These are phyloP conservation scores for Leccinum disarticulatum DNA, from an alignment of 768 basidiomycete genomes.

Conservation along the genomic window DNA sequence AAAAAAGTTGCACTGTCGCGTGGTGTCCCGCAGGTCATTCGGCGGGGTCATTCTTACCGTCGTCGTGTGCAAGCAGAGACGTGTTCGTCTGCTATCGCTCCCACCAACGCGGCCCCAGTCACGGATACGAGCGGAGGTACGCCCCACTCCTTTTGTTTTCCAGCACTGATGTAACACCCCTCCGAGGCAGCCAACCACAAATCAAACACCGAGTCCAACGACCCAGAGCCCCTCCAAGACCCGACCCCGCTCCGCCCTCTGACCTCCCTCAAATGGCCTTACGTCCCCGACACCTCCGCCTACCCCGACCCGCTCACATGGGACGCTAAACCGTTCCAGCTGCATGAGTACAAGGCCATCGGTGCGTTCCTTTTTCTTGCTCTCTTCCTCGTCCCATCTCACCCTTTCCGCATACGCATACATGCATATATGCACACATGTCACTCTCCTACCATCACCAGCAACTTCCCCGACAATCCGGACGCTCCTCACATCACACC, in stretches of 20 bases:
- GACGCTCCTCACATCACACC: constrained; percentile 47
- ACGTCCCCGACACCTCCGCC: constrained; percentile 76
- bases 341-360: constrained; percentile 76
- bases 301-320: constrained; percentile 82
- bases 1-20: no score
- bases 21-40: no score
- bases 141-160: neutral
- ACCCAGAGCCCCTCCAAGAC: constrained; percentile 29
- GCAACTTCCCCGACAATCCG: constrained; percentile 70
- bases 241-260: constrained; percentile 57
- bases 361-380: constrained; percentile 42
- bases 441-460: constrained; percentile 24
- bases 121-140: neutral
- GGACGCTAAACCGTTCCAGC: constrained; percentile 75
- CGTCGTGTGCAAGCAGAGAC: neutral
- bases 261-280: constrained; percentile 82
- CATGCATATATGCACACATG: no score
- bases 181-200: neutral
- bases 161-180: no score
- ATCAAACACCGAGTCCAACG: neutral
- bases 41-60: neutral
- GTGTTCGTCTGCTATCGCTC: neutral
- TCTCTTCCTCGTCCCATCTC: neutral
- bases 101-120: no score
- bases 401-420: no score